These are phyloP conservation scores for Cornus kousa DNA, from an alignment of 148 eudicot genomes.

Conservation along the genomic window DNA sequence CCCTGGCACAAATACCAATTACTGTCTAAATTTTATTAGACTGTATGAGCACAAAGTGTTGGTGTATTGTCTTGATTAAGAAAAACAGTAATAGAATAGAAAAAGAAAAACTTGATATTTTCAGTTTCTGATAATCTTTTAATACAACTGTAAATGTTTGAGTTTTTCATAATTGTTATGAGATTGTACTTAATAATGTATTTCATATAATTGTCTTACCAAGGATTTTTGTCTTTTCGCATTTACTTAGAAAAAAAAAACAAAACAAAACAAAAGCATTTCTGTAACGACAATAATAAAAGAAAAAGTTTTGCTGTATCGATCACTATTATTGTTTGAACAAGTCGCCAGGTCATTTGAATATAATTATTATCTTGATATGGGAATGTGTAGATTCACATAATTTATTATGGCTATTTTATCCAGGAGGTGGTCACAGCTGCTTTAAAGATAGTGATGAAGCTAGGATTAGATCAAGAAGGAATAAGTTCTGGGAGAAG, in stretches of 20 bases:
- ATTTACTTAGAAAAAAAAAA: too few relatives aligned
- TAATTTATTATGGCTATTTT: background rate
- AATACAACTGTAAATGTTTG: background rate
- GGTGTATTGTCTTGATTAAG: too few relatives aligned
- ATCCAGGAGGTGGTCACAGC: slow-evolving; percentile 94
- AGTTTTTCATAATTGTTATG: slow-evolving; percentile 1
- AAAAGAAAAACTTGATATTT: too few relatives aligned
- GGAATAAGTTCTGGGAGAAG: slow-evolving; percentile 89
- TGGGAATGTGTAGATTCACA: background rate
- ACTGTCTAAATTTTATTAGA: background rate
- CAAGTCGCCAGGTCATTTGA: background rate
- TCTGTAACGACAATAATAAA: too few relatives aligned
- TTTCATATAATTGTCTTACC: too few relatives aligned
- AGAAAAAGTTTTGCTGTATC: background rate
- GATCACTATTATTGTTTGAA: too few relatives aligned
- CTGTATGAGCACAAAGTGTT: too few relatives aligned
- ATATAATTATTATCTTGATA: background rate
- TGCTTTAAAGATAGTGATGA: slow-evolving; percentile 94
- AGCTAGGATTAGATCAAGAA: slow-evolving; percentile 70
- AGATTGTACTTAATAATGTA: background rate
- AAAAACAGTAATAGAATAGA: too few relatives aligned
- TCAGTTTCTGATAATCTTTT: background rate
- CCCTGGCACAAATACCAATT: background rate
- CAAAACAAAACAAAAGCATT: too few relatives aligned
- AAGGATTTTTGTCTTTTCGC: too few relatives aligned